Conservation (phyloP, 2,329 filamentous ascomycete species). For the Metarhizium robertsii region DNA sequence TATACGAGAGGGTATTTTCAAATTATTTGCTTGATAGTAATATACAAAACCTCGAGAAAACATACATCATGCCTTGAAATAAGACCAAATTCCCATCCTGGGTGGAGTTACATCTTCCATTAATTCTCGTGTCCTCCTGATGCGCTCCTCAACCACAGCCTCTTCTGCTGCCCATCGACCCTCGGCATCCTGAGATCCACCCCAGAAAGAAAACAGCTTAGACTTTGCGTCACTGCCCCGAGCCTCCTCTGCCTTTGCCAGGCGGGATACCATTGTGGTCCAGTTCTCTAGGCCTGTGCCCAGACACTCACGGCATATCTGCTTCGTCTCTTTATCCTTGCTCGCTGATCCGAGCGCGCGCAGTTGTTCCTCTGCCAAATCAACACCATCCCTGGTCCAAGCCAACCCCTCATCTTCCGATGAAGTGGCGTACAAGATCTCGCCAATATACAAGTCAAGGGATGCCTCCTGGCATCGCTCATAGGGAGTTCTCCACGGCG, state of each 20-base stretch:
- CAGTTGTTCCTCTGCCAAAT: conserved; percentile 63
- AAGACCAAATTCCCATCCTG: conserved; percentile 20
- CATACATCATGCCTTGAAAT: conserved; percentile 26
- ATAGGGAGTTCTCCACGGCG: conserved; percentile 53
- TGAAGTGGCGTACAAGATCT: conserved; percentile 70
- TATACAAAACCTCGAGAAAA: not conserved
- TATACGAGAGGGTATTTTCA: not conserved
- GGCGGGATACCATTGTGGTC: conserved; percentile 64
- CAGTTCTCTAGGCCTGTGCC: conserved; percentile 71
- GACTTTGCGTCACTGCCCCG: conserved; percentile 21
- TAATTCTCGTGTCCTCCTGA: conserved; percentile 40
- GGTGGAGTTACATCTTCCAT: conserved; percentile 38
- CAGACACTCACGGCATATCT: conserved; percentile 69
- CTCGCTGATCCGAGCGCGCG: conserved; percentile 28
- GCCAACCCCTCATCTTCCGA: conserved; percentile 61
- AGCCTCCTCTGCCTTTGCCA: conserved; percentile 44
- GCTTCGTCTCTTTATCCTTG: conserved; percentile 22
- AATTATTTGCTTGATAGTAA: not conserved
- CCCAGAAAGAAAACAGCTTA: conserved; percentile 28
- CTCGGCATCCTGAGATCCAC: conserved; percentile 22
- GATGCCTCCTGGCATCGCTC: conserved; percentile 78
- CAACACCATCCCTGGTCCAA: conserved; percentile 86
- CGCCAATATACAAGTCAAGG: conserved; percentile 82
- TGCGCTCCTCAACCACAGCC: conserved; percentile 42
- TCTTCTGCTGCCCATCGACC: conserved; percentile 47